Base-by-base conservation (phyloP, 2,329 filamentous ascomycete genomes). In the Ophiocordyceps camponoti-rufipedis region DNA sequence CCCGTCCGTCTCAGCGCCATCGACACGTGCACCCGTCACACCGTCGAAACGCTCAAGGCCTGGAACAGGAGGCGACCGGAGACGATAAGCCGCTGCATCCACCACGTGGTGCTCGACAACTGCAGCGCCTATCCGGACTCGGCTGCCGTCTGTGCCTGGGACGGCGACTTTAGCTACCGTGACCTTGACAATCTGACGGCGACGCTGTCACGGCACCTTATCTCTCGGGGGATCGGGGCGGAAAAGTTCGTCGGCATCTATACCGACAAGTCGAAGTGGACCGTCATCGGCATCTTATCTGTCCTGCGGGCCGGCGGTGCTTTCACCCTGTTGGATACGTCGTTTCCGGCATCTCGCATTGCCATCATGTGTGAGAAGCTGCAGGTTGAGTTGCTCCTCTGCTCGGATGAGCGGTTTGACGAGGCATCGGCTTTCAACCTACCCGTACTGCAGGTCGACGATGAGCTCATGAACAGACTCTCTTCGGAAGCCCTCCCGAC, bases 221-320 rank as follows among this genome's bases (percentile, higher is more conserved):
- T 49, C 11, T 43, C 42, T 4, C 44, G 54, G 0, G 57, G 57
- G 1, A 48, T 60, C 14, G 49, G 49, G 6, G 49, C 49, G 3
- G 58, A 54, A 4, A 49, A 50, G 4, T 51, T 59, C 5, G 53
- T 62, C 6, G 57, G 56, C 0, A 46, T 62, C 1, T 58, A 54
- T 39, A 59, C 59, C 19, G 55, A 59, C 33, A 62, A 62, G 47
- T 60, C 58, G 0, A 48, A 48, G 16, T 58, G 53, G 56, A 57
- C 56, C 0, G 53, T 54, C 0, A 51, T 61, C 1, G 54, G 53
- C 2, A 52, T 62, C 31, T 47, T 62, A 46, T 57, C 52, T 0
- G 51, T 62, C 18, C 49, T 59, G 28, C 59, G 60, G 49, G 54
- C 58, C 8, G 61, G 61, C 7, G 60, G 55, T 4, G 59, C 58